A percentile compares a stretch with the other conserved stretches of the same genome.
phyloP scores from a whole-genome alignment of 805 yeast genomes.

The Nakazawaea sp. region DNA sequence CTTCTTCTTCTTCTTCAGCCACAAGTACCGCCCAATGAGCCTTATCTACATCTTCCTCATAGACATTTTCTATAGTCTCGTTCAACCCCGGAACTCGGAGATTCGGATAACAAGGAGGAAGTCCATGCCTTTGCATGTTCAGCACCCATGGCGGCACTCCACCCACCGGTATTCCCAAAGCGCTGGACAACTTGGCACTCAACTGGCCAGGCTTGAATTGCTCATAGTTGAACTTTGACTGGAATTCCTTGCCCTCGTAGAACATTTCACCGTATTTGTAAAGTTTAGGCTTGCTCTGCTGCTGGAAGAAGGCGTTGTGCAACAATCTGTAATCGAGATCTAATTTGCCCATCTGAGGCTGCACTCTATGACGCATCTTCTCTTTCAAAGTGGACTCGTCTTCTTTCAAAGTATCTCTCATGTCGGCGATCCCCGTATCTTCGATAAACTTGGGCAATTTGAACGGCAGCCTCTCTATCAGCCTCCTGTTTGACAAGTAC shows the following conservation, averaged over 20 bases:
- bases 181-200: conserved; percentile 54
- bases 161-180: conserved; percentile 54
- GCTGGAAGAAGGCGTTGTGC: conserved; percentile 80
- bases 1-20: conserved; percentile 26
- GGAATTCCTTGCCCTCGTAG: conserved; percentile 65
- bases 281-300: conserved; percentile 68
- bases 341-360: conserved; percentile 79
- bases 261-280: conserved; percentile 69
- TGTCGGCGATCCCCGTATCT: conserved; percentile 80
- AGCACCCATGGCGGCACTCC: conserved; percentile 73
- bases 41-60: conserved; percentile 21
- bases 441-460: conserved; percentile 70
- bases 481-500: conserved; percentile 58
- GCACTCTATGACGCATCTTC: conserved; percentile 74
- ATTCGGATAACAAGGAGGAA: conserved; percentile 77
- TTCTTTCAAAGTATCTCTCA: conserved; percentile 58
- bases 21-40: conserved; percentile 25
- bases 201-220: conserved; percentile 61
- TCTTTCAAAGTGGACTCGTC: conserved; percentile 61
- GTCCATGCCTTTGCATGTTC: conserved; percentile 62
- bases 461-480: conserved; percentile 64
- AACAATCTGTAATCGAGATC: conserved; percentile 82
- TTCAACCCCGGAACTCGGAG: conserved; percentile 47
- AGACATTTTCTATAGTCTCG: conserved; percentile 12
- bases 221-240: conserved; percentile 18